Evolutionary conservation across 1,284 basidiomycete genomes (phyloP), one percentile per base, ranked within the genome.

Genomic region (Marasmius fiardii): DNA sequence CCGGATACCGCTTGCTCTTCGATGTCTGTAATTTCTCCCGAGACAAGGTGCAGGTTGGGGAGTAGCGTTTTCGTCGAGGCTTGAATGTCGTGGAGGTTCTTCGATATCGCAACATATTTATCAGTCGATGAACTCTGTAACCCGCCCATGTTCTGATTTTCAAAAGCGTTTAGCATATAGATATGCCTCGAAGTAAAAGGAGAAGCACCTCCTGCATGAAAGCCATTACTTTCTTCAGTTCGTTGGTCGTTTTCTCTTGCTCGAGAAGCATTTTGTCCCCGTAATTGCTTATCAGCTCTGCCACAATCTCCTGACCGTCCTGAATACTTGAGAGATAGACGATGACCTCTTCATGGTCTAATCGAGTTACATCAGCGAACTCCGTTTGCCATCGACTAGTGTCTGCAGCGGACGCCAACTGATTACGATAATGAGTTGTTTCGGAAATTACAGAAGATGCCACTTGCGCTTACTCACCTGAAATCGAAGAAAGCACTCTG

Each of bases 361-460:
- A 66, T 58, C 69, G 63, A 16, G 60, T 61, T 34, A 70, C 75
- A 4, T 60, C 61, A 31, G 63, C 62, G 54, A 79, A 73, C 20
- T 73, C 69, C 1, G 60, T 58, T 60, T 80, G 78, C 81, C 80
- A 82, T n/a, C 64, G 62, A 37, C 71, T 74, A 6, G 76, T 71
- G 43, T 76, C 74, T 14, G 76, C 61, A 26, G 72, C 69, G 11
- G 78, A 75, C n/a, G 65, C 66, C 37, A 82, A 61, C 77, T 81
- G 41, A 11, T 37, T 16, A 35, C 50, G n/a, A 53, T 28, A 47
- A 43, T 34, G 41, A 51, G 21, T 43, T 48, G 2, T 39, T 3
- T 43, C 18, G 43, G n/a, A 14, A 14, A 44, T 50, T 37, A 47
- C n/a, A 21, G n/a, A 26, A 12, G 10, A 43, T 16, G 16, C 57